Evolutionary conservation across 139 green algal species (phyloP), one percentile per base, ranked within the genome.

Genomic region (Pseudopediastrum boryanum): DNA sequence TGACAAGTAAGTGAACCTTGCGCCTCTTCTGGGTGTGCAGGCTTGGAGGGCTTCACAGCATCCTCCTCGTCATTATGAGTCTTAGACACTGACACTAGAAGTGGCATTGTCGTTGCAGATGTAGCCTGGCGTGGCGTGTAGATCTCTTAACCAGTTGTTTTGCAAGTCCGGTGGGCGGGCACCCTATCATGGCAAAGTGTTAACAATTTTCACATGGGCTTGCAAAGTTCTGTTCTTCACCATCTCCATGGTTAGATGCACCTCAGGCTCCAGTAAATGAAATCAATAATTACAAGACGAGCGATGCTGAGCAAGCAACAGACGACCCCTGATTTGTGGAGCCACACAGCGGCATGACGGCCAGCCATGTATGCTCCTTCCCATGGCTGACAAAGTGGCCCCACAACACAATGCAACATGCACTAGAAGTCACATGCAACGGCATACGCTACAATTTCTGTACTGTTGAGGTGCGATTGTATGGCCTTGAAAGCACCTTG

Each of bases 1-100:
- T 36, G 36, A 59, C 27, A 51, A 48, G 33, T 86, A 61, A 67
- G 69, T 63, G 50, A 77, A 71, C 62, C 33, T 65, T n/a, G n/a
- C n/a, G n/a, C n/a, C n/a, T n/a, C n/a, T n/a, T n/a, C n/a, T n/a
- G n/a, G n/a, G n/a, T n/a, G n/a, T n/a, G n/a, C n/a, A n/a, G n/a
- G n/a, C n/a, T n/a, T n/a, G n/a, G n/a, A n/a, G n/a, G n/a, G 35
- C 63, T 46, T 10, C 8, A 9, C 35, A 19, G 21, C 21, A 2
- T 1, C 35, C 21, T 31, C 16, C 61, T 69, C 16, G n/a, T 44
- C 12, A 29, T 69, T 38, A 29, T 35, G 9, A 42, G 44, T 69
- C 4, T 13, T 69, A 50, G 61, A 35, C 61, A 69, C 19, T 25
- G 9, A 43, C 61, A 69, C 35, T n/a, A n/a, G n/a, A n/a, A n/a